These are phyloP conservation scores for Penicillium sp. DNA, from an alignment of 2,329 filamentous ascomycete species.

Conservation along the genomic window DNA sequence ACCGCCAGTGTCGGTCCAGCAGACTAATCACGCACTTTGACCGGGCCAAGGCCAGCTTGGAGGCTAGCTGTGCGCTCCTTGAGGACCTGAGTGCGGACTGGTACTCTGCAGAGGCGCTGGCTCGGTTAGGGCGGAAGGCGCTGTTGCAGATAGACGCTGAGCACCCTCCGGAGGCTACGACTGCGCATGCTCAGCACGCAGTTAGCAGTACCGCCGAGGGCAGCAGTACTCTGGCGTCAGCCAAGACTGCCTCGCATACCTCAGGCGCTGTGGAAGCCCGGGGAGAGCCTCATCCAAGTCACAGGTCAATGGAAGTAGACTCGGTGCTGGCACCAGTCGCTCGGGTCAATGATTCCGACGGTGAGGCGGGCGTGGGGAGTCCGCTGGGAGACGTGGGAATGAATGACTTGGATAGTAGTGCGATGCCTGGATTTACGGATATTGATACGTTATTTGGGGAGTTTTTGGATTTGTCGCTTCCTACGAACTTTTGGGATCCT, in stretches of 20 bases:
- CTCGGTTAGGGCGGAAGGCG: slow-evolving; percentile 42
- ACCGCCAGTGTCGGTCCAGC: slow-evolving; percentile 58
- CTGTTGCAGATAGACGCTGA: slow-evolving; percentile 35
- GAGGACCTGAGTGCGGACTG: slow-evolving; percentile 39
- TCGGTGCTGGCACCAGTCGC: not conserved
- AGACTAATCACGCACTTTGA: slow-evolving; percentile 46
- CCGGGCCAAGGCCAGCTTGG: slow-evolving; percentile 39
- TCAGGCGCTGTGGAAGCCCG: too few species aligned
- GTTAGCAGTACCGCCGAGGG: not conserved
- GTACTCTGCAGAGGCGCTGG: slow-evolving; percentile 48
- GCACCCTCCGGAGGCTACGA: slow-evolving; percentile 6
- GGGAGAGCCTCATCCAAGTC: not conserved
- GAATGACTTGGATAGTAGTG: slow-evolving; percentile 37
- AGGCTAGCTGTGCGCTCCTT: slow-evolving; percentile 39
- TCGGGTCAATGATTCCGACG: slow-evolving; percentile 8
- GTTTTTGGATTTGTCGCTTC: slow-evolving; percentile 39
- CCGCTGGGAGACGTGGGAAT: slow-evolving; percentile 49
- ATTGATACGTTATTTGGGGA: slow-evolving; percentile 41
- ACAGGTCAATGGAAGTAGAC: not conserved
- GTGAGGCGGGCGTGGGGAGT: slow-evolving; percentile 26
- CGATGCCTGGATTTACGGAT: slow-evolving; percentile 34
- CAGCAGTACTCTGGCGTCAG: not conserved
- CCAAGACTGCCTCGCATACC: not conserved
- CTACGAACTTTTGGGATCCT: slow-evolving; percentile 42
- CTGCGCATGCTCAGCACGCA: not conserved